These are phyloP conservation scores for Lepiota brunneoincarnata DNA, from an alignment of 768 basidiomycete species.

Conservation along the genomic window DNA sequence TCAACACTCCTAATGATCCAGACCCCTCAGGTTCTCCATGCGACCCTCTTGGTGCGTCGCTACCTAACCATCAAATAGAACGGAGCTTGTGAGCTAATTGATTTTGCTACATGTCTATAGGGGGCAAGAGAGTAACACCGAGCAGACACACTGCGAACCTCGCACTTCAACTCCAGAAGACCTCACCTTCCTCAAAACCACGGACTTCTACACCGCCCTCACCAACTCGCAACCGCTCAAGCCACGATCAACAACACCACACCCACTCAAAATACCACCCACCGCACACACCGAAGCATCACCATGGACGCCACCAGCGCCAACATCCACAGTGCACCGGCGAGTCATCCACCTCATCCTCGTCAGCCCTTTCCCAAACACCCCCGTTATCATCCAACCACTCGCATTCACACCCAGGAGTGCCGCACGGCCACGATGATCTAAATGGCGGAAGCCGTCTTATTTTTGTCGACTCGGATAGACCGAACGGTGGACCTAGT, in stretches of 20 bases:
- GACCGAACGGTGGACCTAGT: not conserved
- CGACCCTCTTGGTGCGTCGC: not conserved
- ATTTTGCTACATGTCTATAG: too few relatives aligned
- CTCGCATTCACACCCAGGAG: not conserved
- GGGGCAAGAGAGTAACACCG: not conserved
- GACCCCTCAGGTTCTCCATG: not conserved
- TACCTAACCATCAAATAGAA: not conserved
- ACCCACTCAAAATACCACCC: not conserved
- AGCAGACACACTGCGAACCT: not conserved
- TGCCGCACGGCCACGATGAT: constrained; percentile 1
- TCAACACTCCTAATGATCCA: not conserved
- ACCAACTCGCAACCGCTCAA: not conserved
- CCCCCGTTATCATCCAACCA: not conserved
- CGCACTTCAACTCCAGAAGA: not conserved
- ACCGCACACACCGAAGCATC: not conserved
- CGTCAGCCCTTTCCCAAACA: not conserved
- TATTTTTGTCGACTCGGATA: constrained; percentile 10
- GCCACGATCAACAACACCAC: not conserved
- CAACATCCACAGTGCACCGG: not conserved
- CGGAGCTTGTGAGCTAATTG: too few relatives aligned
- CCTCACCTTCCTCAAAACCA: not conserved
- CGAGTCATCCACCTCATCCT: not conserved
- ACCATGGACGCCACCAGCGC: not conserved
- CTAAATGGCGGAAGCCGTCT: not conserved
- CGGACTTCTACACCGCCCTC: not conserved